Evolutionary conservation across 352 stramenopile species (phyloP).

Genomic region (Aphanomyces cochlioides): DNA sequence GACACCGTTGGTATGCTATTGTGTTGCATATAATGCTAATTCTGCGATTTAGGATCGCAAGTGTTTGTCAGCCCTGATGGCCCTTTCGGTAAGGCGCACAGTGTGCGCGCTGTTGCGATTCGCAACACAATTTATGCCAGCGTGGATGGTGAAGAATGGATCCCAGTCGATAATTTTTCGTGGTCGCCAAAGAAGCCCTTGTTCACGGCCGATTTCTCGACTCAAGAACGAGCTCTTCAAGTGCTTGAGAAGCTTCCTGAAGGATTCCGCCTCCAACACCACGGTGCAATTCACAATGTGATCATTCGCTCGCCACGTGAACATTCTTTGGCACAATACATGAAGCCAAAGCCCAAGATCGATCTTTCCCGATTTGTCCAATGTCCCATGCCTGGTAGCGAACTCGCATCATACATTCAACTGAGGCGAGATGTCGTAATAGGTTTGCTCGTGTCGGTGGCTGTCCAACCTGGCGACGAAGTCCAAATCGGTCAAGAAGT

Average conservation of each 20-base stretch:
- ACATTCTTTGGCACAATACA: conserved; percentile 80
- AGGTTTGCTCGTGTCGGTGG: conserved; percentile 76
- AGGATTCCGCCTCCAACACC: conserved; percentile 76
- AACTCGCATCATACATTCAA: too few species aligned
- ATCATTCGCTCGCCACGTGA: conserved; percentile 86
- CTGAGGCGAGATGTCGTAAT: neutral
- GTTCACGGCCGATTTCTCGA: conserved; percentile 39
- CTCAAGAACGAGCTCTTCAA: conserved; percentile 49
- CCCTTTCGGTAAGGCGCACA: conserved; percentile 43
- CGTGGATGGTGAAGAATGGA: conserved; percentile 41
- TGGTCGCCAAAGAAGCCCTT: conserved; percentile 60
- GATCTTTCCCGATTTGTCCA: conserved; percentile 90
- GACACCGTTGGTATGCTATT: neutral
- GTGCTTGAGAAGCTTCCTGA: conserved; percentile 57
- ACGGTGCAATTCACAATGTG: conserved; percentile 85
- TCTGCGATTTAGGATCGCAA: conserved; percentile 37
- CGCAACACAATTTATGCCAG: neutral
- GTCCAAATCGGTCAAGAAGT: conserved; percentile 93
- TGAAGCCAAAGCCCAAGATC: conserved; percentile 87
- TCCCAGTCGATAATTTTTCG: conserved; percentile 50
- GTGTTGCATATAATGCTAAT: neutral
- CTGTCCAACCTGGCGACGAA: conserved; percentile 83
- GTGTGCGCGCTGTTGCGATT: neutral
- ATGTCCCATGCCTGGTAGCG: conserved; percentile 91
- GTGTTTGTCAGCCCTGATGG: conserved; percentile 57